Percentiles rank a stretch among this genome's conserved stretches.
phyloP scores from a whole-genome alignment of 139 green algal genomes.

The Penium margaritaceum region DNA sequence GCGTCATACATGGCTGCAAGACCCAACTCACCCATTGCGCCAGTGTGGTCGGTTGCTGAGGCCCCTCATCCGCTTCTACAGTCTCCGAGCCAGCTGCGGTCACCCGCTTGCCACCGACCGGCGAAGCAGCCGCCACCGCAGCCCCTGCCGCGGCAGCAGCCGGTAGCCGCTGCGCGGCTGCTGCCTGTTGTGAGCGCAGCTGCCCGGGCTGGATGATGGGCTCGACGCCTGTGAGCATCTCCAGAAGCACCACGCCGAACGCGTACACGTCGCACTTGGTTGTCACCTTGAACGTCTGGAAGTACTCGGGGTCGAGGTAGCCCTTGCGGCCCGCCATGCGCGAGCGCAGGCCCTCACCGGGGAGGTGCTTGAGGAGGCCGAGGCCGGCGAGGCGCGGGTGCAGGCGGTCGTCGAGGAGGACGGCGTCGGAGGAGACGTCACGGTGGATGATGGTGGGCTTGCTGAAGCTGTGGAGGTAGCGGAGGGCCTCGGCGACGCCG shows the following conservation, averaged over 20 bases:
- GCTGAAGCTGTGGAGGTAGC: too few relatives aligned
- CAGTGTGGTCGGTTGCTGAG: not conserved
- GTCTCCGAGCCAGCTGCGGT: too few relatives aligned
- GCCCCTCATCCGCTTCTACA: not conserved
- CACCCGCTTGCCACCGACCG: too few relatives aligned
- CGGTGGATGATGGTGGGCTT: too few relatives aligned
- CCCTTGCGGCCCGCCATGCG: not conserved
- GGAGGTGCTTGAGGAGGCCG: conserved; percentile 2
- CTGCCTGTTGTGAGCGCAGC: too few relatives aligned
- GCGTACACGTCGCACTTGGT: not conserved
- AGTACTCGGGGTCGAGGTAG: conserved; percentile 10
- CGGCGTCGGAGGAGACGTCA: too few relatives aligned
- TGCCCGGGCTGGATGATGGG: conserved; percentile 4
- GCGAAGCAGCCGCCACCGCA: not conserved
- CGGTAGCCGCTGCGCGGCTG: not conserved
- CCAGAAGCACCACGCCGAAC: conserved; percentile 23
- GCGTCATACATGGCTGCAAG: too few relatives aligned
- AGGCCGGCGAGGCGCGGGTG: not conserved
- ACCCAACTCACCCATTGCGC: too few relatives aligned
- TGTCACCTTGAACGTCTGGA: conserved; percentile 5
- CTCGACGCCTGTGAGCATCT: conserved; percentile 13
- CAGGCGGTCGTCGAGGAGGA: too few relatives aligned
- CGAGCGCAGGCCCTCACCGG: not conserved
- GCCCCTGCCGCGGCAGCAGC: not conserved
- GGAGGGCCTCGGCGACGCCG: too few relatives aligned